Percentiles rank a stretch among this genome's conserved stretches.
Conservation (phyloP, 331 rosid species). For the Arachis monticola region DNA sequence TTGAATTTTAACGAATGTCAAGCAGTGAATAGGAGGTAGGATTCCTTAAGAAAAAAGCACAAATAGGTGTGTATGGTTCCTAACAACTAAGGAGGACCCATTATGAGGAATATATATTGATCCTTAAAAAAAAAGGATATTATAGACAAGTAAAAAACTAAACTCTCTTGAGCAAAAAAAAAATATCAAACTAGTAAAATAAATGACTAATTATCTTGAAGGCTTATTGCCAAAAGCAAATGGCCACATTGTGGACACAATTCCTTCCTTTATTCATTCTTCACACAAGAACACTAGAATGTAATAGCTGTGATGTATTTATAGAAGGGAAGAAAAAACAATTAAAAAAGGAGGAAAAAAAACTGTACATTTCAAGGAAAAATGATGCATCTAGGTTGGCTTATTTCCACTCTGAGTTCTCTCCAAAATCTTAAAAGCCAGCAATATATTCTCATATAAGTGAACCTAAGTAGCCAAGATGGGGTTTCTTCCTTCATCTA, state of each 20-base stretch:
- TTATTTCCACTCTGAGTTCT: not conserved
- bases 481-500: constrained; percentile 92
- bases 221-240: not conserved
- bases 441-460: not conserved
- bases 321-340: not conserved
- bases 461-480: constrained; percentile 58
- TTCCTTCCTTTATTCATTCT: not conserved
- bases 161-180: not conserved
- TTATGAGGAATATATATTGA: no score
- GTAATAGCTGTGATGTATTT: not conserved
- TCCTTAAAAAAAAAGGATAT: no score
- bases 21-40: no score
- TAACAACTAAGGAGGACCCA: no score
- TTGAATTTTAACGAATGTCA: no score
- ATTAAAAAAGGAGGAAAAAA: no score
- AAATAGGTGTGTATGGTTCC: no score
- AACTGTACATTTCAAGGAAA: not conserved
- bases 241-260: not conserved
- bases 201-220: not conserved
- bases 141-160: not conserved
- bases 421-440: not conserved
- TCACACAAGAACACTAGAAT: not conserved
- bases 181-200: not conserved
- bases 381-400: not conserved
- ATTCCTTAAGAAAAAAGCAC: no score